Evolutionary conservation across 129 eudicot species (phyloP).

Genomic region (Flaveria bidentis): DNA sequence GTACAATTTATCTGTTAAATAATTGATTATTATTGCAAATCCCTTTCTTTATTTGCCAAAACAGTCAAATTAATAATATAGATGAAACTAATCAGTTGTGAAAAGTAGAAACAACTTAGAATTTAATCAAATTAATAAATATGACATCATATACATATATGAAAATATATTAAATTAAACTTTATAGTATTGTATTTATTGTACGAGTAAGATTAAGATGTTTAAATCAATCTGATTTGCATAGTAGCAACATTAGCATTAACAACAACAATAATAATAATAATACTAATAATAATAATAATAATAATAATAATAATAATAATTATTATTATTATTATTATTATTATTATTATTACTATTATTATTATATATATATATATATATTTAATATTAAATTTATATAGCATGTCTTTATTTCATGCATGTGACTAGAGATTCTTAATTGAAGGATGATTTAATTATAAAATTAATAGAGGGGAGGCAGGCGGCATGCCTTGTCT

Average conservation of each 20-base stretch:
- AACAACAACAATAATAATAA: not conserved
- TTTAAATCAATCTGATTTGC: not conserved
- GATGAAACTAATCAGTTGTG: not conserved
- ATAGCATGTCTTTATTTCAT: slow-evolving; percentile 8
- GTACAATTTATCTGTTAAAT: not conserved
- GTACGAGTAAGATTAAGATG: not conserved
- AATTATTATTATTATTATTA: not conserved
- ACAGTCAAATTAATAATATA: not conserved
- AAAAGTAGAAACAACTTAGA: not conserved
- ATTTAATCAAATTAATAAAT: not conserved
- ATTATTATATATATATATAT: not conserved
- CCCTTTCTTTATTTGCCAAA: not conserved
- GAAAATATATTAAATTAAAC: too few relatives aligned
- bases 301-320: not conserved
- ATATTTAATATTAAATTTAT: not conserved
- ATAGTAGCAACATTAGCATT: too few relatives aligned
- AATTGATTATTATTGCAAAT: not conserved
- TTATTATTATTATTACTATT: too few relatives aligned
- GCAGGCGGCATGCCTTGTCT: slow-evolving; percentile 38
- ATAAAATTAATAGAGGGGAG: slow-evolving; percentile 15
- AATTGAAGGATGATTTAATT: slow-evolving; percentile 25
- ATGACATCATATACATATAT: too few relatives aligned
- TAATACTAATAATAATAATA: not conserved
- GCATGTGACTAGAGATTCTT: slow-evolving; percentile 25
- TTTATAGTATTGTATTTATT: not conserved